Conservation (phyloP, 164 flowering plant genomes). For the Nelumbo lutea region DNA sequence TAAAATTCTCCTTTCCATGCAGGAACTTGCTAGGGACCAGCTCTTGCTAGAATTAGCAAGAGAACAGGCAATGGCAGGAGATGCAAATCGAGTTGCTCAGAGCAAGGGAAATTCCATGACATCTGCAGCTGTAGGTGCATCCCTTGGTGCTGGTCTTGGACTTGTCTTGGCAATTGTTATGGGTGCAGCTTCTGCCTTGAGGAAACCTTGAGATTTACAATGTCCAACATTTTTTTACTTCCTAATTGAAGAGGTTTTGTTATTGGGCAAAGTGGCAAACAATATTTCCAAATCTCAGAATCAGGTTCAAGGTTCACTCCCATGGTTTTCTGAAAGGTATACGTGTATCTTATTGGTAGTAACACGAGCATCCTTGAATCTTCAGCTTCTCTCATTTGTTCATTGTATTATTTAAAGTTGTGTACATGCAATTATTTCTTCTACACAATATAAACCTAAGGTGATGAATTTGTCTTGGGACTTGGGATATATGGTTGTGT, state of each 20-base stretch:
- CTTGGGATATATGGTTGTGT: too few species aligned
- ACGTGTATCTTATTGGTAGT: not conserved
- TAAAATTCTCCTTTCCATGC: not conserved
- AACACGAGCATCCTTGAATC: not conserved
- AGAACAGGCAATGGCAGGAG: slow-evolving; percentile 43
- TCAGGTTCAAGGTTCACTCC: not conserved
- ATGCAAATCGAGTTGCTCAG: slow-evolving; percentile 35
- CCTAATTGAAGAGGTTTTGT: not conserved
- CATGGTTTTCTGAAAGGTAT: not conserved
- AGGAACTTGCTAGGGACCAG: slow-evolving; percentile 79
- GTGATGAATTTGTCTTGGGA: too few species aligned
- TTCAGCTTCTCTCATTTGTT: not conserved
- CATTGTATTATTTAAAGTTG: too few species aligned
- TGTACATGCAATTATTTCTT: too few species aligned
- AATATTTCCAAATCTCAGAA: not conserved
- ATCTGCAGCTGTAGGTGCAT: slow-evolving; percentile 85
- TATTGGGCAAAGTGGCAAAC: not conserved
- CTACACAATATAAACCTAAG: too few species aligned
- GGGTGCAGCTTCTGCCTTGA: slow-evolving; percentile 96
- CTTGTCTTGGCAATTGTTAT: slow-evolving; percentile 81
- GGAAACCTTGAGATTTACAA: slow-evolving; percentile 63
- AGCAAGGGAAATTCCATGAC: slow-evolving; percentile 46
- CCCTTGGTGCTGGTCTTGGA: slow-evolving; percentile 87
- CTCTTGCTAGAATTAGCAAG: slow-evolving; percentile 53
- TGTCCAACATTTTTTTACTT: not conserved